These are phyloP conservation scores for Mycosarcoma mackinlayi DNA, from an alignment of 1,284 basidiomycete genomes.

Conservation along the genomic window DNA sequence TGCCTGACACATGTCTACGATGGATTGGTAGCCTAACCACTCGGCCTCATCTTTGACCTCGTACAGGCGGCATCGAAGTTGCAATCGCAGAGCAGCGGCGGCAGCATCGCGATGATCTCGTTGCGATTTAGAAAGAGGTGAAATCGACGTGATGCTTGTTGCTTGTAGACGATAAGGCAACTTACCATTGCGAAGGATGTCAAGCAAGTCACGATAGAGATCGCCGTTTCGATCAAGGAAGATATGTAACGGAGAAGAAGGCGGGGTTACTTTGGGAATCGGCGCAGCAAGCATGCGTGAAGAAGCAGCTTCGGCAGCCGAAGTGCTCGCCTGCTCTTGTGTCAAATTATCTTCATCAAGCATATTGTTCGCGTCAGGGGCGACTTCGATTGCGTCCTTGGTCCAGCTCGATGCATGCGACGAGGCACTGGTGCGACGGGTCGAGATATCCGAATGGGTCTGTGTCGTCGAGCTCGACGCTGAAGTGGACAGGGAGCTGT, in stretches of 20 bases:
- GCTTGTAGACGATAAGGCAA: constrained; percentile 27
- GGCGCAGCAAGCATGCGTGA: background rate
- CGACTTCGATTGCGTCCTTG: too few species aligned
- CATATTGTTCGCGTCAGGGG: too few species aligned
- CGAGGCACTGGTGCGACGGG: constrained; percentile 12
- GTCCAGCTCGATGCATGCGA: constrained; percentile 7
- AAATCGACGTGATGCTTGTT: background rate
- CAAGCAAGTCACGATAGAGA: constrained; percentile 27
- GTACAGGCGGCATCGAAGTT: constrained; percentile 12
- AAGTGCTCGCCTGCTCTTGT: too few species aligned
- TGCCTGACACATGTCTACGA: constrained; percentile 12
- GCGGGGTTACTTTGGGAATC: background rate
- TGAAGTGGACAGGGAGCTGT: background rate
- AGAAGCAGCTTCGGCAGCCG: background rate
- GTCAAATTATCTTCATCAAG: too few species aligned
- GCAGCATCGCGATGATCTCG: too few species aligned
- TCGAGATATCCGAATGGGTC: constrained; percentile 6
- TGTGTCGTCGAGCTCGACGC: background rate
- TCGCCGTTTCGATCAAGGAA: constrained; percentile 34
- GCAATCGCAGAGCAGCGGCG: constrained; percentile 1
- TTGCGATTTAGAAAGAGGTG: too few species aligned
- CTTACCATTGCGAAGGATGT: constrained; percentile 19
- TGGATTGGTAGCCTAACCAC: constrained; percentile 30
- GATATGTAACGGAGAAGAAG: background rate
- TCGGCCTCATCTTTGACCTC: constrained; percentile 26